These are phyloP conservation scores for Pterocarpus macrocarpus DNA, from an alignment of 306 rosid genomes.

Conservation along the genomic window DNA sequence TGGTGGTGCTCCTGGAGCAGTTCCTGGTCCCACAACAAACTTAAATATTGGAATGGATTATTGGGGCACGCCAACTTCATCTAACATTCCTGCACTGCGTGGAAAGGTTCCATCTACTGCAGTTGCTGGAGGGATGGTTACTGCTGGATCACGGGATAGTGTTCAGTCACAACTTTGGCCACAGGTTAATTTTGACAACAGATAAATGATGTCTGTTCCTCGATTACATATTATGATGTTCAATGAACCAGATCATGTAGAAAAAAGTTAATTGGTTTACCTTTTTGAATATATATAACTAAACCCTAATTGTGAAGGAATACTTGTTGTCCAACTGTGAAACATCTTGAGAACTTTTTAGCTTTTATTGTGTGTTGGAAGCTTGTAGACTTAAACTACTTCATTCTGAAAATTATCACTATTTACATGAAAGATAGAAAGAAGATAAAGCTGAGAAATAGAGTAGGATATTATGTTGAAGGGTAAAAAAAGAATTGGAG, in stretches of 20 bases:
- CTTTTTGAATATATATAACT: not conserved
- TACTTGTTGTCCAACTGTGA: not conserved
- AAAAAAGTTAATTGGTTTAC: conserved; percentile 18
- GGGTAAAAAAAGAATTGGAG: too few relatives aligned
- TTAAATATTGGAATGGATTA: conserved; percentile 98
- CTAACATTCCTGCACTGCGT: conserved; percentile 68
- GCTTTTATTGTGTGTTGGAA: conserved; percentile 34
- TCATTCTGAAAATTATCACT: conserved; percentile 13
- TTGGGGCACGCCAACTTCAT: conserved; percentile 86
- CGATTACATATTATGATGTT: conserved; percentile 37
- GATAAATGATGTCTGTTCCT: conserved; percentile 32
- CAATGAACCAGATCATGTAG: conserved; percentile 21
- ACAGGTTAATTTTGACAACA: conserved; percentile 64
- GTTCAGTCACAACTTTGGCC: conserved; percentile 91
- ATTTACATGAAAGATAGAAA: not conserved
- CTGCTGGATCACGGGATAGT: conserved; percentile 86
- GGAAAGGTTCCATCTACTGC: conserved; percentile 90
- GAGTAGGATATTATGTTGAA: not conserved
- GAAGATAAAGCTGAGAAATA: not conserved
- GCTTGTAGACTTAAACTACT: conserved; percentile 28
- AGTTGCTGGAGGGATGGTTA: conserved; percentile 77
- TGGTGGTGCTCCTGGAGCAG: conserved; percentile 74
- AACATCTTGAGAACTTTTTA: not conserved
- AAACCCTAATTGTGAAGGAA: not conserved
- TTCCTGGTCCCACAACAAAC: conserved; percentile 92